These are phyloP conservation scores for Xylariomycetidae sp. DNA, from an alignment of 2,329 filamentous ascomycete species.

Conservation along the genomic window DNA sequence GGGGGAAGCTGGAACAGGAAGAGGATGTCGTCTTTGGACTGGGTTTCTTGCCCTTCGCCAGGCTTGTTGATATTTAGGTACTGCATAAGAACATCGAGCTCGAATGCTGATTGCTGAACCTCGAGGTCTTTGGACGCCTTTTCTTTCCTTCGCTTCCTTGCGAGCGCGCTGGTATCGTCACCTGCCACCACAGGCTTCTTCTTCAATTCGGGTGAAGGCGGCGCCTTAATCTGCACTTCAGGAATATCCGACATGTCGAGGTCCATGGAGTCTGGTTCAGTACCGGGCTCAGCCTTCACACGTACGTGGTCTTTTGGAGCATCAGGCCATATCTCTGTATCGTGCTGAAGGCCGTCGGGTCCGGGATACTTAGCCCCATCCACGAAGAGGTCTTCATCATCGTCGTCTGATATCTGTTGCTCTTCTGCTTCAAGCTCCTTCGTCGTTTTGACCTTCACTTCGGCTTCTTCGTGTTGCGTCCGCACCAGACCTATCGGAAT, in stretches of 20 bases:
- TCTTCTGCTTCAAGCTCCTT: constrained; percentile 54
- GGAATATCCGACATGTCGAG: constrained; percentile 40
- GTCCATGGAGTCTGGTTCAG: constrained; percentile 32
- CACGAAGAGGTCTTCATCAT: constrained; percentile 44
- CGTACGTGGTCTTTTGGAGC: constrained; percentile 28
- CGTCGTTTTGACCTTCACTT: constrained; percentile 51
- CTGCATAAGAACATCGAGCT: constrained; percentile 27
- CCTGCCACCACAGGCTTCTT: constrained; percentile 23
- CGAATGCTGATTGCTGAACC: constrained; percentile 16
- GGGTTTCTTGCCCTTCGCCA: constrained; percentile 14
- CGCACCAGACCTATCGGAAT: constrained; percentile 55
- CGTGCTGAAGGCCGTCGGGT: constrained; percentile 24
- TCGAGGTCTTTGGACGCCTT: constrained; percentile 27
- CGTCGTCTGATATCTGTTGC: constrained; percentile 35
- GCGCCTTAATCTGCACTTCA: constrained; percentile 21
- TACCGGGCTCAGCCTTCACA: constrained; percentile 41
- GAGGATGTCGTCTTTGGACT: constrained; percentile 46
- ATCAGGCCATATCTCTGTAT: constrained; percentile 40
- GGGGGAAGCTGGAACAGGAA: constrained; percentile 64
- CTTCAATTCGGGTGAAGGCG: constrained; percentile 27
- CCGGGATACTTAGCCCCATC: constrained; percentile 27
- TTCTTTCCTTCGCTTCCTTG: constrained; percentile 24
- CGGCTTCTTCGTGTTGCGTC: constrained; percentile 48
- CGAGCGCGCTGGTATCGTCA: constrained; percentile 15
- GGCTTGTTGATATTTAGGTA: constrained; percentile 26